Base-by-base conservation (phyloP, 2,329 filamentous ascomycete species). In the Cladosporium austrohemisphaericum region DNA sequence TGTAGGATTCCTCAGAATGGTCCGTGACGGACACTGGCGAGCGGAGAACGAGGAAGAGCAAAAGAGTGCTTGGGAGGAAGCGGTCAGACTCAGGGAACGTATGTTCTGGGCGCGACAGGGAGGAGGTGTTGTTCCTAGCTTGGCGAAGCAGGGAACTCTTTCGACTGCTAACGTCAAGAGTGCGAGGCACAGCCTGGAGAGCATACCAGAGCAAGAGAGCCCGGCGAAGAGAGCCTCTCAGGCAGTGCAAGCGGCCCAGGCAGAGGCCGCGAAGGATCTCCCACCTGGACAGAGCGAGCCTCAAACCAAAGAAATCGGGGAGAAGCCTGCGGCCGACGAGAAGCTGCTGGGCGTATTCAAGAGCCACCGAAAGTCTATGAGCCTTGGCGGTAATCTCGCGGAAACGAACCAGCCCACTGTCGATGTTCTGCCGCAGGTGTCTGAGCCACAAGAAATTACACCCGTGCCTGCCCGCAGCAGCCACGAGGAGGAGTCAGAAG, bases 91-190 rank as follows among this genome's bases (percentile, higher is more conserved):
- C 40, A 79, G 93, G 43, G 93, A 98, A 67, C 84, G 92, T 59
- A 95, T 98, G 86, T 98, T 98, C 66, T 98, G 93, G 93, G 83
- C 88, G 43, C 81, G 93, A 49, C 82, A 98, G 45, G 92, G 92
- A 20, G 93, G 91, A 22, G 93, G 93, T 11, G 89, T 98, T 2
- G 72, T 97, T 10, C 93, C 92, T 1, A 74, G 79, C 10, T 73
- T 56, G 19, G 23, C 37, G 7, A 38, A 41, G 35, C 31, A 41
- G n/a, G 41, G 29, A 5, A 50, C 36, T n/a, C 49, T 37, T 23
- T 51, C 49, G 4, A 41, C 28, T n/a, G 18, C 33, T 1, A 33
- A 32, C 4, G 9, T 50, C 2, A 50, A 51, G 35, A 50, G 47
- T 26, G 47, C 36, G 6, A 50, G 61, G 55, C 20, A 60, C 53